Base-by-base conservation (phyloP, 208 protist species). In the Spongospora subterranea region DNA sequence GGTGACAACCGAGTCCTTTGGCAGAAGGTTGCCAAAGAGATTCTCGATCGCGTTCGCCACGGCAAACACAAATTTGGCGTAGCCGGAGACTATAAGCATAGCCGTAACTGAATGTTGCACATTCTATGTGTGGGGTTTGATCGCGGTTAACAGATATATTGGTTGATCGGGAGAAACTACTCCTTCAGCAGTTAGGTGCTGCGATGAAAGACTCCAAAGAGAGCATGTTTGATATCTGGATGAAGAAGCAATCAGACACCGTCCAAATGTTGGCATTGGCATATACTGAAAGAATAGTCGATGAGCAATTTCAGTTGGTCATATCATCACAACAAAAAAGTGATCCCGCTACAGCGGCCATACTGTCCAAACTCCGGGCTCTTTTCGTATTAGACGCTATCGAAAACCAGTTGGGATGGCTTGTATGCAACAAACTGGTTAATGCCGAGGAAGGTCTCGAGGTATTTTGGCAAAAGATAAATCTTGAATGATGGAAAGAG, bases 1-100 rank as follows among this genome's bases (percentile, higher is more conserved):
- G 93, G 94, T 46, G 94, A 95, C 60, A 95, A 95, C 77, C 90
- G 91, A 0, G 94, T 95, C 0, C 54, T 95, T 29, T 93, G 94
- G 91, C 93, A 95, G 89, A 94, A 94, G 17, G 94, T 94, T 6
- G 40, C 91, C 71, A 95, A 95, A 66, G 94, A 93, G 45, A 45
- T 94, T 0, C 54, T 94, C 0, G 45, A 46, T 93, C 11, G 38
- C n/a, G 20, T 45, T 64, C 13, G n/a, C 46, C 0, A 35, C 24
- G 24, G 53, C 46, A 13, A 82, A 91, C 76, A 50, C 41, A 6
- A 17, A 66, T 43, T 45, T 32, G 41, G 50, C 13, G 13, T 20
- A 24, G n/a, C 17, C 43, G 91, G 77, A 32, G 40, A 60, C 46
- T 29, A 89, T 11, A n/a, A 54, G 20, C 88, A 6, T 71, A n/a